Base-by-base conservation (phyloP, 805 yeast genomes). In the Teunomyces gatunensis region DNA sequence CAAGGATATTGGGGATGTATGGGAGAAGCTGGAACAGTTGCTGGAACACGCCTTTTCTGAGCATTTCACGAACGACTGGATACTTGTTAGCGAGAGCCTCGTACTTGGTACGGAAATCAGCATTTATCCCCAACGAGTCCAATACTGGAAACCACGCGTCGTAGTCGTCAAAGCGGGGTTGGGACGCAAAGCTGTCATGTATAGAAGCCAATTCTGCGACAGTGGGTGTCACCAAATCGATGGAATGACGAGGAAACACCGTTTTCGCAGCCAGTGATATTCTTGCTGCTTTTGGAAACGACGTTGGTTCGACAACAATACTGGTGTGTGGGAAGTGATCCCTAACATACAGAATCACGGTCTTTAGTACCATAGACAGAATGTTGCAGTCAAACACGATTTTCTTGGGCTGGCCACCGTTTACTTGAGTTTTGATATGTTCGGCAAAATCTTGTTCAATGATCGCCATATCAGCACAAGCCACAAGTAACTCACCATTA, bases 391-490 rank as follows among this genome's bases (percentile, higher is more conserved):
- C 96, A 40, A 85, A 59, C 4, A 85, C 72, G 6, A 87, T 74
- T 21, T 67, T 63, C 7, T 67, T 63, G 0, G 95, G 87, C 4
- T 61, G 53, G 1, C 74, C 61, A 10, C 58, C 44, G 1, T 52
- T 49, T 4, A 89, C 54, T 51, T 78, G 71, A 0, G 63, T 35
- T 2, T 56, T 49, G 2, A 85, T 71, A 49, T 77, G 79, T 0
- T 65, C 62, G 0, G 64, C 44, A 11, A 81, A 69, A 23, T 71
- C 65, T 13, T 52, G 48, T 53, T 86, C 87, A 18, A 84, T 68
- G 7, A 85, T 79, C n/a, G 72, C 71, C 96, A 90, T 89, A 58
- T 88, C 96, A 3, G 96, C 92, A 58, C 89, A 80, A 0, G 96
- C 96, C 13, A 87, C 70, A 2, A 86, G 60, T 41, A 90, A 69